Conservation (phyloP, 345 rosid genomes). For the Eucalyptus erythrocorys region DNA sequence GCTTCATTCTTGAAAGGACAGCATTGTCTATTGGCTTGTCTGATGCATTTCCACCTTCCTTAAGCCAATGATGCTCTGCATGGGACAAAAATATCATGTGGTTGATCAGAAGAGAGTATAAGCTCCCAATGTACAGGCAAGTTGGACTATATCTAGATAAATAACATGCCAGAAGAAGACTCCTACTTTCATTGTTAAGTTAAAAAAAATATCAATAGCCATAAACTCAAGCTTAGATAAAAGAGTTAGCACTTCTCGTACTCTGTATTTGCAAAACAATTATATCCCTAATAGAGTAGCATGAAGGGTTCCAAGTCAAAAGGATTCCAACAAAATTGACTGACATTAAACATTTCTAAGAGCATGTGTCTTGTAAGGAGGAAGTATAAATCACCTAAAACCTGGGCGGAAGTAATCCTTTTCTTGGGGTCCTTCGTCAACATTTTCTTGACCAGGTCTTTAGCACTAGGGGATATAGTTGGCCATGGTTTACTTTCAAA, state of each 20-base stretch:
- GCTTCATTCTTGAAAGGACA: slow-evolving; percentile 89
- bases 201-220: background rate
- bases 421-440: slow-evolving; percentile 56
- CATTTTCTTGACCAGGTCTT: slow-evolving; percentile 73
- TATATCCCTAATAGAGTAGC: background rate
- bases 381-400: slow-evolving; percentile 32
- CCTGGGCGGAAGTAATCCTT: slow-evolving; percentile 64
- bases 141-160: background rate
- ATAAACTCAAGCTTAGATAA: background rate
- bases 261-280: background rate
- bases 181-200: background rate
- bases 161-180: background rate
- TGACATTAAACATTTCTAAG: background rate
- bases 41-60: slow-evolving; percentile 68
- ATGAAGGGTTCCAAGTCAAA: background rate
- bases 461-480: slow-evolving; percentile 61
- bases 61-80: slow-evolving; percentile 67
- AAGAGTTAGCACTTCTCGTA: background rate
- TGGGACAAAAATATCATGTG: background rate
- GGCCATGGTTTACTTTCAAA: slow-evolving; percentile 82
- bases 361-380: background rate
- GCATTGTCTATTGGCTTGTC: slow-evolving; percentile 91
- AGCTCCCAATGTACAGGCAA: background rate
- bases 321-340: background rate
- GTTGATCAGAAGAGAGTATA: background rate